phyloP scores from a whole-genome alignment of 2,329 filamentous ascomycete genomes.

The Neophaeococcomyces aloes region DNA sequence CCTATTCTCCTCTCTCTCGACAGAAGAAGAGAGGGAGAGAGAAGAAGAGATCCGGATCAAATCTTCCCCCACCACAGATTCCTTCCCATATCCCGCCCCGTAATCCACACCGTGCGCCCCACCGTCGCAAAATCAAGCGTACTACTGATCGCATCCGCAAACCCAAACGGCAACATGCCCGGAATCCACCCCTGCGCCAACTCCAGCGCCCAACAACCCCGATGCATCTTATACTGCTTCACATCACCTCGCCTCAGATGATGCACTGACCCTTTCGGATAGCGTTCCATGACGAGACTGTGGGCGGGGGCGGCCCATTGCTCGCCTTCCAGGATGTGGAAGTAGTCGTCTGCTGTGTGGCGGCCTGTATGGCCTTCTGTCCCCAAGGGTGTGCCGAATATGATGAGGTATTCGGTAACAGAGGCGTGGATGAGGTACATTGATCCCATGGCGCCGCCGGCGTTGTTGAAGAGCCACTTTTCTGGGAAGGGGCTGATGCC shows the following conservation, averaged over 20 bases:
- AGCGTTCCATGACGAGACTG: conserved; percentile 57
- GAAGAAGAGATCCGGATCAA: background rate
- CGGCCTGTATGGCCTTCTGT: conserved; percentile 82
- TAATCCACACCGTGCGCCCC: conserved; percentile 66
- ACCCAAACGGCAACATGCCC: conserved; percentile 83
- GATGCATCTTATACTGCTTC: conserved; percentile 76
- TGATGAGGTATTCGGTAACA: conserved; percentile 80
- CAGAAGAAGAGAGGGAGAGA: too few relatives aligned
- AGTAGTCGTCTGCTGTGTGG: conserved; percentile 89
- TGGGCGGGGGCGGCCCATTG: conserved; percentile 66
- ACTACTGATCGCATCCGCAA: conserved; percentile 66
- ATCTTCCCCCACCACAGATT: conserved; percentile 65
- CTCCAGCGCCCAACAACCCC: conserved; percentile 68
- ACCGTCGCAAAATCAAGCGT: conserved; percentile 78
- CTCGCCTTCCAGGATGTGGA: conserved; percentile 73
- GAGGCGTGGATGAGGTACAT: conserved; percentile 79
- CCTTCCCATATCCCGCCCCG: conserved; percentile 62
- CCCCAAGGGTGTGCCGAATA: conserved; percentile 73
- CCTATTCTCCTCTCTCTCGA: background rate
- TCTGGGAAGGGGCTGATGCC: conserved; percentile 30
- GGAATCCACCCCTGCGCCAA: conserved; percentile 84
- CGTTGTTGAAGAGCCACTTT: conserved; percentile 81
- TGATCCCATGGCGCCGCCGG: conserved; percentile 72
- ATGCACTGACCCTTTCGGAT: conserved; percentile 59
- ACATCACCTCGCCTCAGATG: conserved; percentile 59